Conservation (phyloP, 257 asterid genomes). For the Nicotiana obtusifolia region DNA sequence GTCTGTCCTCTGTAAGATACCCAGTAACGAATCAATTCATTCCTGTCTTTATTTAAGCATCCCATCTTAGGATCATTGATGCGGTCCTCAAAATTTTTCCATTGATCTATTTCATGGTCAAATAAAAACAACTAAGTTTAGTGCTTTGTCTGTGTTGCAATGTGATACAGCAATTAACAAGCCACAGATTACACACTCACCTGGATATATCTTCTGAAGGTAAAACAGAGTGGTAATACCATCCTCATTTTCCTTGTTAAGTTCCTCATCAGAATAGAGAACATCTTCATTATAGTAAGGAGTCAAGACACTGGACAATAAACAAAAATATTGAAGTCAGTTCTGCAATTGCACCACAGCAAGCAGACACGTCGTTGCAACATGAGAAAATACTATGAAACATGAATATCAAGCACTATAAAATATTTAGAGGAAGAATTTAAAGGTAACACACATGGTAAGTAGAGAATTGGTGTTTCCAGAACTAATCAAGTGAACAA, state of each 20-base stretch:
- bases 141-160: not conserved
- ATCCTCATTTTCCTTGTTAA: conserved; percentile 86
- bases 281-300: conserved; percentile 91
- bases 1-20: conserved; percentile 98
- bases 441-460: not conserved
- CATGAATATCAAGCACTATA: not conserved
- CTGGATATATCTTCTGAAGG: conserved; percentile 94
- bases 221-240: conserved; percentile 86
- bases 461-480: not conserved
- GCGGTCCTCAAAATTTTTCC: conserved; percentile 84
- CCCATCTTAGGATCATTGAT: conserved; percentile 48
- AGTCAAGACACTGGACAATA: conserved; percentile 69
- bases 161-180: not conserved
- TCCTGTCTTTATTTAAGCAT: conserved; percentile 33
- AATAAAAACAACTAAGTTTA: not conserved
- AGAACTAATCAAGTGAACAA: conserved; percentile 2
- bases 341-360: not conserved
- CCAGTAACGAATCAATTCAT: conserved; percentile 79
- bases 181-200: conserved; percentile 33
- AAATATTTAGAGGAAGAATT: conserved; percentile 1
- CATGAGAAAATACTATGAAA: not conserved
- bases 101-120: conserved; percentile 51
- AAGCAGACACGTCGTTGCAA: not conserved
- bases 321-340: conserved; percentile 15
- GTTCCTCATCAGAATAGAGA: conserved; percentile 85